A percentile compares a stretch with the other conserved stretches of the same genome.
phyloP scores from a whole-genome alignment of 2,329 filamentous ascomycete species.

The Trematosphaeria pertusa region DNA sequence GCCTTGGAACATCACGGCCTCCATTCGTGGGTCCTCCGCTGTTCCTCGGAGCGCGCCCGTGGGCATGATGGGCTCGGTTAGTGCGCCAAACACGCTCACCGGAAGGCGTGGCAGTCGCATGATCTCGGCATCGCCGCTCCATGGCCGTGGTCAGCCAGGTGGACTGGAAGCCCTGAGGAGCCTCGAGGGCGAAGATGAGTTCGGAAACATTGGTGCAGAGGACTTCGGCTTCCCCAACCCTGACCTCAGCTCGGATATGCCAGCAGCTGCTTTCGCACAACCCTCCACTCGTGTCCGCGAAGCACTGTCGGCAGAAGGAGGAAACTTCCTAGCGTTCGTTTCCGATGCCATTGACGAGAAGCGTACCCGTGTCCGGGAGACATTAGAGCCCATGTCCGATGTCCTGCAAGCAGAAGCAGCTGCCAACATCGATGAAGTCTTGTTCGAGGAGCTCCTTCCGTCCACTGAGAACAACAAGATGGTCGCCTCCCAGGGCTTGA shows the following conservation, averaged over 20 bases:
- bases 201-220: slow-evolving; percentile 24
- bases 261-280: slow-evolving; percentile 10
- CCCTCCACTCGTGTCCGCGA: slow-evolving; percentile 54
- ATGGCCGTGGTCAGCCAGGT: slow-evolving; percentile 54
- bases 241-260: slow-evolving; percentile 28
- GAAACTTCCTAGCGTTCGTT: slow-evolving; percentile 70
- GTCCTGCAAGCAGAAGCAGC: slow-evolving; percentile 37
- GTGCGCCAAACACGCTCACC: slow-evolving; percentile 38
- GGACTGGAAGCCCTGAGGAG: slow-evolving; percentile 36
- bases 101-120: slow-evolving; percentile 58
- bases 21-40: slow-evolving; percentile 59
- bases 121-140: slow-evolving; percentile 67
- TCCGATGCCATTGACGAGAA: slow-evolving; percentile 53
- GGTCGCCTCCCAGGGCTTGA: slow-evolving; percentile 65
- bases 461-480: slow-evolving; percentile 60
- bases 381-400: slow-evolving; percentile 22
- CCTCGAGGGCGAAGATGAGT: slow-evolving; percentile 40
- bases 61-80: slow-evolving; percentile 47
- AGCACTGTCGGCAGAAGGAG: slow-evolving; percentile 64
- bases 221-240: slow-evolving; percentile 26
- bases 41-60: slow-evolving; percentile 51
- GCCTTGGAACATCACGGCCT: slow-evolving; percentile 71
- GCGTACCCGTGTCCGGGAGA: slow-evolving; percentile 20
- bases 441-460: slow-evolving; percentile 75
- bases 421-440: slow-evolving; percentile 52